phyloP scores from a whole-genome alignment of 1,139 yeast genomes.

The Zygoascus hellenicus region DNA sequence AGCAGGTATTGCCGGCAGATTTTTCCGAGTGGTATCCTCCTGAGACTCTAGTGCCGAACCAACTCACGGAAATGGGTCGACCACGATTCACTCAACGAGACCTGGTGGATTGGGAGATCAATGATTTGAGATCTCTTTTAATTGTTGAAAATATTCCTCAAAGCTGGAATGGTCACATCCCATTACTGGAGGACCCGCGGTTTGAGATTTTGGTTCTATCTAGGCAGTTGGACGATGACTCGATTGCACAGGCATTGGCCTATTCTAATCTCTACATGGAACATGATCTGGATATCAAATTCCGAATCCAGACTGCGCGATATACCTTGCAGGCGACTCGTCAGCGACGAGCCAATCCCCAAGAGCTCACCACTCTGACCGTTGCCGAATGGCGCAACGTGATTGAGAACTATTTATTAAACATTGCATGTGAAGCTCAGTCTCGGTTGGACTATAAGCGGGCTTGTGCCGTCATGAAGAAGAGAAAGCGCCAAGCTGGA shows the following conservation, averaged over 20 bases:
- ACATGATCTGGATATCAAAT: conserved; percentile 47
- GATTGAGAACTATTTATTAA: conserved; percentile 57
- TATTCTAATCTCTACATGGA: conserved; percentile 55
- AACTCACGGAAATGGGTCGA: conserved; percentile 45
- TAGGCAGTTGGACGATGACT: conserved; percentile 43
- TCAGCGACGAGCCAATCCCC: conserved; percentile 37
- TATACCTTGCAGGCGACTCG: conserved; percentile 56
- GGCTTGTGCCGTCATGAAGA: conserved; percentile 38
- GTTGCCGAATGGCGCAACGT: conserved; percentile 64
- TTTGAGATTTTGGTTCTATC: conserved; percentile 46
- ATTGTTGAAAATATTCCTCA: conserved; percentile 45
- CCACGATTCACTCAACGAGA: conserved; percentile 56
- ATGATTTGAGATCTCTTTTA: conserved; percentile 56
- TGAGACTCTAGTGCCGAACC: conserved; percentile 38
- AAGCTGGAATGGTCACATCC: conserved; percentile 50
- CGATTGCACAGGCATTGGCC: conserved; percentile 45
- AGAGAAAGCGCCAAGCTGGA: conserved; percentile 36
- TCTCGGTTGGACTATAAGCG: conserved; percentile 54
- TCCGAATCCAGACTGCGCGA: conserved; percentile 51
- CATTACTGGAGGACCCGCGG: conserved; percentile 39
- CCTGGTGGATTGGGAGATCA: conserved; percentile 57
- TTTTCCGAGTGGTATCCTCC: conserved; percentile 52
- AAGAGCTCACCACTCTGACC: conserved; percentile 14
- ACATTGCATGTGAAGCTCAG: conserved; percentile 64
- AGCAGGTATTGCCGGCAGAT: conserved; percentile 41